Evolutionary conservation across 805 yeast genomes (phyloP).

Genomic region (Yarrowia sp.): DNA sequence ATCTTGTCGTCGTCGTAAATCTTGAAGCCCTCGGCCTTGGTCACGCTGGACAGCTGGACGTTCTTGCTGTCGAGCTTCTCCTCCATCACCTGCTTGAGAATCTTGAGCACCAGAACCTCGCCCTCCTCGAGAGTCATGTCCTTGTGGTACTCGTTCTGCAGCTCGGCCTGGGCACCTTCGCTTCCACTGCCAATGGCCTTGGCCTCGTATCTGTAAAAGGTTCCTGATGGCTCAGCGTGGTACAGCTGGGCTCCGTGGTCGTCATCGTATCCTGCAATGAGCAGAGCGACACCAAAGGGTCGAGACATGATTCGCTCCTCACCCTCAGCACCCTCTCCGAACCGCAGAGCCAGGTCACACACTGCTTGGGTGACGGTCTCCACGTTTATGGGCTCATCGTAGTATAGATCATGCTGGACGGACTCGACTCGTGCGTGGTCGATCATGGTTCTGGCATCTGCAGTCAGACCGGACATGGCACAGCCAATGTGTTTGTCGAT

Average conservation of each 20-base stretch:
- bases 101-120: constrained; percentile 84
- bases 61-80: constrained; percentile 94
- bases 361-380: constrained; percentile 95
- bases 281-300: constrained; percentile 97
- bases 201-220: constrained; percentile 96
- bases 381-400: constrained; percentile 89
- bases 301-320: constrained; percentile 96
- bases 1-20: constrained; percentile 85
- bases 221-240: constrained; percentile 99
- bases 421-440: constrained; percentile 92
- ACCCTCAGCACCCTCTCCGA: constrained; percentile 97
- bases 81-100: constrained; percentile 97
- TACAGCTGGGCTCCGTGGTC: constrained; percentile 87
- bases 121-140: constrained; percentile 92
- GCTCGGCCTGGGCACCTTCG: constrained; percentile 98
- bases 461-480: constrained; percentile 98
- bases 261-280: constrained; percentile 95
- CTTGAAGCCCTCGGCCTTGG: constrained; percentile 83
- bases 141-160: constrained; percentile 91
- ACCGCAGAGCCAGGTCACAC: constrained; percentile 94
- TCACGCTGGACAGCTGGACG: constrained; percentile 93
- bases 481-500: constrained; percentile 94
- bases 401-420: constrained; percentile 86
- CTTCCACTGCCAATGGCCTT: constrained; percentile 99
- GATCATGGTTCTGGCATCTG: constrained; percentile 98